phyloP scores from a whole-genome alignment of 441 rosid species.

The Bocquillonia castaneifolia region DNA sequence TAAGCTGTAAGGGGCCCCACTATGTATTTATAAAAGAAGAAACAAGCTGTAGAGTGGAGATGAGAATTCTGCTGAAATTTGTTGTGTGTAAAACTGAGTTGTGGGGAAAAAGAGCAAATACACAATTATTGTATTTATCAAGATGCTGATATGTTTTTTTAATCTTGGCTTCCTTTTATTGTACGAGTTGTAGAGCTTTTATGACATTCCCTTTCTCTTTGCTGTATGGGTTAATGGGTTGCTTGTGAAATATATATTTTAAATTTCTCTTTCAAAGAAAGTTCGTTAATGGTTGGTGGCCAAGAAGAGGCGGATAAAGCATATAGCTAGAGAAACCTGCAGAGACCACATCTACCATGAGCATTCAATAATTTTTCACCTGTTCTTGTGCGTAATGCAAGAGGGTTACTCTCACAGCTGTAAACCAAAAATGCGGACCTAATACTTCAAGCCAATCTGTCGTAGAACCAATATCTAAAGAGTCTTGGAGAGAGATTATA shows the following conservation, averaged over 20 bases:
- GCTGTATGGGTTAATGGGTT: conserved; percentile 31
- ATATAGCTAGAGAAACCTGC: too few relatives aligned
- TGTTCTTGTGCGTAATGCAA: too few relatives aligned
- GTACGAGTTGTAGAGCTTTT: conserved; percentile 35
- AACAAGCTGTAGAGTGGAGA: conserved; percentile 39
- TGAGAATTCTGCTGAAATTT: conserved; percentile 43
- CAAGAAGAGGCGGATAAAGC: too few relatives aligned
- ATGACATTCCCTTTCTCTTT: conserved; percentile 30
- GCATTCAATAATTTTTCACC: too few relatives aligned
- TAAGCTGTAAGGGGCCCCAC: conserved; percentile 31
- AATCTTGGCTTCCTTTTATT: conserved; percentile 17
- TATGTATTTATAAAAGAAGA: conserved; percentile 40
- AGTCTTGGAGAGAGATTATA: too few relatives aligned
- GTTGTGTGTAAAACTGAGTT: conserved; percentile 45
- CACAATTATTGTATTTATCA: conserved; percentile 46
- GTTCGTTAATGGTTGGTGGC: background rate
- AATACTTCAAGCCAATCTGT: too few relatives aligned
- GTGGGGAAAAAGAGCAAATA: conserved; percentile 31
- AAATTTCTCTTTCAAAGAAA: background rate
- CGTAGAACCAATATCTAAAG: too few relatives aligned
- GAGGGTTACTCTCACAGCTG: too few relatives aligned
- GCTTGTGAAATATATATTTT: conserved; percentile 24
- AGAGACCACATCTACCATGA: background rate
- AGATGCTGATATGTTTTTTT: conserved; percentile 32
- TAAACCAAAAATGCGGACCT: too few relatives aligned